Evolutionary conservation across 306 rosid genomes (phyloP), one percentile per base, ranked within the genome.

Genomic region (Trifolium subterraneum): DNA sequence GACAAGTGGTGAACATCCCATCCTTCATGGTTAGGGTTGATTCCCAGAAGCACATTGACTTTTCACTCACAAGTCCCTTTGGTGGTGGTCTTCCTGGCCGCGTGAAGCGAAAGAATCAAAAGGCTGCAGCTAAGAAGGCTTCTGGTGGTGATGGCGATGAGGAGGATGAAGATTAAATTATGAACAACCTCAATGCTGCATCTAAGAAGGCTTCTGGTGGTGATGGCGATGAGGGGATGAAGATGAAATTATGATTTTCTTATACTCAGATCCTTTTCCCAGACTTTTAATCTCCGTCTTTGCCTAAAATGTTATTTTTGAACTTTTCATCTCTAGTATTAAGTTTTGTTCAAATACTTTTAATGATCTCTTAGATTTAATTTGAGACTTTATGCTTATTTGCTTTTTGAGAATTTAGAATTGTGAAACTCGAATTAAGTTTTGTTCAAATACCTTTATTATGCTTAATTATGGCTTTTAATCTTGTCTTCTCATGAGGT

Each of bases 151-250:
- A 85, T 29, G 91, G 85, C 25, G 91, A 80, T 61, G 91, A 87
- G 74, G 94, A 87, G 74, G 91, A 89, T 23, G 94, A 48, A 48
- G 22, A 48, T 48, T 48, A 48, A 2, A 48, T 48, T n/a, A 48
- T 48, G 55, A n/a, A n/a, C n/a, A n/a, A n/a, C n/a, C n/a, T n/a
- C n/a, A n/a, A n/a, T n/a, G 88, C 87, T 14, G 91, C 91, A 10
- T 85, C 93, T 0, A 89, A 85, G 90, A 89, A 89, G 84, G 93
- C 91, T 70, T 55, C 91, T 68, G 93, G 93, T 19, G 93, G 93
- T 27, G 91, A 85, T 29, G 91, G 85, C 25, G 91, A 80, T 61
- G 91, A 87, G 74, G 94, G 74, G 91, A 89, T 23, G 94, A 48
- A 48, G 22, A 48, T 48, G n/a, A 48, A 2, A 48, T 48, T n/a